These are phyloP conservation scores for Termitomyces sp. DNA, from an alignment of 768 basidiomycete species.

Conservation along the genomic window DNA sequence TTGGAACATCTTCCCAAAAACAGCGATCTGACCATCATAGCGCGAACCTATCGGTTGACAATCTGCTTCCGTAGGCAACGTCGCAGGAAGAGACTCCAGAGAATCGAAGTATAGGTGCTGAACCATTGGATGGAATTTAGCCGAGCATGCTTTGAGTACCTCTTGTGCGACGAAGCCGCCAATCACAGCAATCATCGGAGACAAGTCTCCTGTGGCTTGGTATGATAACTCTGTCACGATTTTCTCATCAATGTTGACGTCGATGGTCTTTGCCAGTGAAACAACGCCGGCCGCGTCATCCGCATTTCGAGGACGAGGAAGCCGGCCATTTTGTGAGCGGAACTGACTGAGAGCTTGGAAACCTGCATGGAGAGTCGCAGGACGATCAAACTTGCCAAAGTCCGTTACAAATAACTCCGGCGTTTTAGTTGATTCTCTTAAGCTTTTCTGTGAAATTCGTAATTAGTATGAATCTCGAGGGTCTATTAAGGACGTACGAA, in stretches of 20 bases:
- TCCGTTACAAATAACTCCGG: constrained; percentile 95
- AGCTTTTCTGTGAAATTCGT: constrained; percentile 68
- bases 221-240: constrained; percentile 79
- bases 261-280: constrained; percentile 71
- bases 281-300: constrained; percentile 76
- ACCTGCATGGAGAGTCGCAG: constrained; percentile 83
- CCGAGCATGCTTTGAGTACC: constrained; percentile 92
- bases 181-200: constrained; percentile 88
- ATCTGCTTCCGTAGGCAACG: constrained; percentile 75
- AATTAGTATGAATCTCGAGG: neutral
- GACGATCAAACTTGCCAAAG: constrained; percentile 95
- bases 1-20: constrained; percentile 93
- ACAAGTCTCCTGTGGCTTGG: constrained; percentile 87
- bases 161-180: constrained; percentile 99
- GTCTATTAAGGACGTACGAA: constrained; percentile 60
- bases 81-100: constrained; percentile 82
- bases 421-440: constrained; percentile 73
- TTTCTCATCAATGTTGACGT: constrained; percentile 75
- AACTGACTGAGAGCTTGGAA: constrained; percentile 93
- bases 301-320: constrained; percentile 79
- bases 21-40: constrained; percentile 93
- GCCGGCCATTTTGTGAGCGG: constrained; percentile 50
- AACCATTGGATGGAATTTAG: constrained; percentile 96
- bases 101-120: constrained; percentile 98
- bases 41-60: constrained; percentile 77